Conservation (phyloP, 345 rosid genomes). For the Populus nigra region DNA sequence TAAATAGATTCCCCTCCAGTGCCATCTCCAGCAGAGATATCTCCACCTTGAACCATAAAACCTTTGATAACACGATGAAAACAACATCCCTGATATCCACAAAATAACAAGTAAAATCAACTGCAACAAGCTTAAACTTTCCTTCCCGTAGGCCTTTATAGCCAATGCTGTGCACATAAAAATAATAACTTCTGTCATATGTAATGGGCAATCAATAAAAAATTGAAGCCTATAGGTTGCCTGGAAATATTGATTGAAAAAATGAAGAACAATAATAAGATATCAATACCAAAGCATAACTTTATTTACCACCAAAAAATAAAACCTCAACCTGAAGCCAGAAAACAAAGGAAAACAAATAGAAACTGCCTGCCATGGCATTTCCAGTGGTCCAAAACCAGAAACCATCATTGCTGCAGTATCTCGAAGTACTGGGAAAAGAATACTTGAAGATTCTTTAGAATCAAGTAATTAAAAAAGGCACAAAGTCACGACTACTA, state of each 20-base stretch:
- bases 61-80: constrained; percentile 85
- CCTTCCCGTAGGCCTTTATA: not conserved
- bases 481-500: not conserved
- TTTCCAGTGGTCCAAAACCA: constrained; percentile 1
- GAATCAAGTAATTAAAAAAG: not conserved
- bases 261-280: not conserved
- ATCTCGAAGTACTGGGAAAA: not conserved
- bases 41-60: constrained; percentile 94
- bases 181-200: not conserved
- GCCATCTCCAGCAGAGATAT: constrained; percentile 85
- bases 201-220: not conserved
- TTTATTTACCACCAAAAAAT: not conserved
- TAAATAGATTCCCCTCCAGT: constrained; percentile 94
- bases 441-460: not conserved
- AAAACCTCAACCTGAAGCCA: not conserved
- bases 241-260: not conserved
- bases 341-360: not conserved
- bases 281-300: not conserved
- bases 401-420: not conserved
- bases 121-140: not conserved
- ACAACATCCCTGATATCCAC: constrained; percentile 60
- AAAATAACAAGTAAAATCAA: not conserved
- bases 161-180: not conserved
- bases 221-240: not conserved
- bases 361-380: not conserved